Evolutionary conservation across 176 grass and related monocot genomes (phyloP).

Genomic region (Calamus simplicifolius): DNA sequence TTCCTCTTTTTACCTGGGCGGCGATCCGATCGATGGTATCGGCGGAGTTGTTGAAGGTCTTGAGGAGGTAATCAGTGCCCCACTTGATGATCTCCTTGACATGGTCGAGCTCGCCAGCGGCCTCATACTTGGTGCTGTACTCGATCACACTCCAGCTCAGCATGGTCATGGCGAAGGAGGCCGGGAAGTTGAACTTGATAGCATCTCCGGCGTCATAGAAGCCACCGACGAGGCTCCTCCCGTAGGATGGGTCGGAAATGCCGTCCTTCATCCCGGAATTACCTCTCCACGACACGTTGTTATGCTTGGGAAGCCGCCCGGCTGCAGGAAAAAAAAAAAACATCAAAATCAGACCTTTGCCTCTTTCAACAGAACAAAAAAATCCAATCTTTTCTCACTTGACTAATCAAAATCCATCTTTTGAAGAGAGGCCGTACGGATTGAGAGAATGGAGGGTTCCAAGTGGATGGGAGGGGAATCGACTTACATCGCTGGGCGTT

Average conservation of each 20-base stretch:
- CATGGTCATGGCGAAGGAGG: conserved; percentile 14
- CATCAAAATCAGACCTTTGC: background rate
- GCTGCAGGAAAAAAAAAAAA: background rate
- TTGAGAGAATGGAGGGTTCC: too few species aligned
- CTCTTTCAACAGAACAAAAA: too few species aligned
- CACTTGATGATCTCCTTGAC: conserved; percentile 14
- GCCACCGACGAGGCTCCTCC: conserved; percentile 1
- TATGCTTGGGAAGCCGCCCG: conserved; percentile 6
- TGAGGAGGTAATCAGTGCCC: conserved; percentile 12
- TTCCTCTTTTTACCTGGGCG: background rate
- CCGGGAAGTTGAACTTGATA: conserved; percentile 14
- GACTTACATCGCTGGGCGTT: conserved; percentile 14
- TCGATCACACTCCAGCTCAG: conserved; percentile 19
- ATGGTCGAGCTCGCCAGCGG: conserved; percentile 9
- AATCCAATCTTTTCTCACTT: background rate
- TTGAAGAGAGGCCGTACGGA: background rate
- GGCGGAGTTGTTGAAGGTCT: conserved; percentile 12
- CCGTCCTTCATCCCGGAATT: conserved; percentile 13
- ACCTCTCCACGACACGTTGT: conserved; percentile 11
- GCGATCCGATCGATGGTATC: conserved; percentile 4
- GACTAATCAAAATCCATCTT: background rate
- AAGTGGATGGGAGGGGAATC: too few species aligned
- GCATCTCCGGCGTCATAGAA: conserved; percentile 16
- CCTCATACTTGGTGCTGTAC: conserved; percentile 15
- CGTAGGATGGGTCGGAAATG: background rate